Conservation (phyloP, 371 early-diverging fungal species). For the Smittium culicis region DNA sequence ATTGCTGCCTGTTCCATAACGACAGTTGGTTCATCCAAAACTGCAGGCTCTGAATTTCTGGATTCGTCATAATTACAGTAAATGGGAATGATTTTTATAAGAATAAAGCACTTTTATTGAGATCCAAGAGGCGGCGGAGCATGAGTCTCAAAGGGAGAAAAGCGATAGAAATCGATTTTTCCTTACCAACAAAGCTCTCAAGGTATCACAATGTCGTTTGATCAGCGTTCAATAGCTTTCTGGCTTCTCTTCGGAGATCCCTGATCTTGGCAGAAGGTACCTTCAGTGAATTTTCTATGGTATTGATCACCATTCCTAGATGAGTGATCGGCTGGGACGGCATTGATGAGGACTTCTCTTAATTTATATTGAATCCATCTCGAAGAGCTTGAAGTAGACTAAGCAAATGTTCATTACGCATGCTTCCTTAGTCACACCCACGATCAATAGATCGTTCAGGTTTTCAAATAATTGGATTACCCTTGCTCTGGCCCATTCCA, state of each 20-base stretch:
- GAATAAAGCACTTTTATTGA: not conserved
- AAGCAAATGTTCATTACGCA: constrained; percentile 13
- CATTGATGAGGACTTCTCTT: constrained; percentile 20
- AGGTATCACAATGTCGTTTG: not conserved
- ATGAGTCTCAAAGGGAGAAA: not conserved
- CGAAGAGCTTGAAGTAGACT: constrained; percentile 11
- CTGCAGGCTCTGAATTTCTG: not conserved
- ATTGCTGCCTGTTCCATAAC: not conserved
- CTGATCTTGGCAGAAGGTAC: not conserved
- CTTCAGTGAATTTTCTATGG: constrained; percentile 1
- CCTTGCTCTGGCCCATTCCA: constrained; percentile 22
- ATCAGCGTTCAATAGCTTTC: not conserved
- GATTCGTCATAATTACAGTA: constrained; percentile 2
- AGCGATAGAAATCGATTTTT: not conserved
- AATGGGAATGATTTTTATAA: not conserved
- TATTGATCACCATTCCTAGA: constrained; percentile 30
- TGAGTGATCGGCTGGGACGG: constrained; percentile 29
- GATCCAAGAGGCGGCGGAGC: not conserved
- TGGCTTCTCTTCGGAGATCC: not conserved
- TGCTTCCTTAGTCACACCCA: constrained; percentile 7
- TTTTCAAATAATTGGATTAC: constrained; percentile 28
- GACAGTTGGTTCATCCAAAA: not conserved
- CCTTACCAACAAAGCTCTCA: not conserved
- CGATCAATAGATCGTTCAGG: constrained; percentile 29
- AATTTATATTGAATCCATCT: not conserved